Evolutionary conservation across 345 rosid genomes (phyloP).

Genomic region (Angophora floribunda): DNA sequence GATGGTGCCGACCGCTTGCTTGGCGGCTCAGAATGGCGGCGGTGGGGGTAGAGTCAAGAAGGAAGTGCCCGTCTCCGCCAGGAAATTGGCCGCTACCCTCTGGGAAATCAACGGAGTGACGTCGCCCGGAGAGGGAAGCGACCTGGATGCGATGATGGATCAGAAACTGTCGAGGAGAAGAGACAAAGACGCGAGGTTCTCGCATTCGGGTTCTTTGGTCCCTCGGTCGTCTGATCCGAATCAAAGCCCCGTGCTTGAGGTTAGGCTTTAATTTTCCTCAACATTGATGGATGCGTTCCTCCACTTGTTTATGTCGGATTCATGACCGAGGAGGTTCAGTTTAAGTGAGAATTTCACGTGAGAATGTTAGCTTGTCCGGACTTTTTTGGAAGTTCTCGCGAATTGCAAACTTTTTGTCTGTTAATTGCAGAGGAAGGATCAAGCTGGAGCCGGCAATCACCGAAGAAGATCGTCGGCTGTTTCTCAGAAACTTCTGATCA

Average conservation of each 20-base stretch:
- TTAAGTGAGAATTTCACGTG: background rate
- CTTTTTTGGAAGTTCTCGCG: background rate
- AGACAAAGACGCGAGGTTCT: conserved; percentile 11
- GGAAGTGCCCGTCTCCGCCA: conserved; percentile 43
- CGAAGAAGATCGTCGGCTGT: conserved; percentile 26
- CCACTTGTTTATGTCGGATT: background rate
- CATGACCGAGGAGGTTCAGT: background rate
- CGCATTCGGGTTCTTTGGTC: conserved; percentile 9
- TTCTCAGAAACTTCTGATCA: conserved; percentile 21
- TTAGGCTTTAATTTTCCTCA: background rate
- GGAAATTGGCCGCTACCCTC: conserved; percentile 82
- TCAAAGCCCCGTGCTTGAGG: conserved; percentile 46
- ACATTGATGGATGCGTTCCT: background rate
- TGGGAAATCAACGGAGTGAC: conserved; percentile 73
- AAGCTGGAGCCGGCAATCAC: conserved; percentile 17
- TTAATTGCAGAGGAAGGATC: conserved; percentile 28
- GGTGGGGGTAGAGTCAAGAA: background rate
- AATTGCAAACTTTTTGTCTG: background rate
- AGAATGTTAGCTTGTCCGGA: background rate
- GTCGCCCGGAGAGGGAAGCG: conserved; percentile 11
- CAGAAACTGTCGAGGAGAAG: conserved; percentile 7
- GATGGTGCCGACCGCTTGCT: background rate
- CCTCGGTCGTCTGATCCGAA: conserved; percentile 49
- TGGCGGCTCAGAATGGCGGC: background rate
- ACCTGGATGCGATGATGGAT: conserved; percentile 18